Conservation (phyloP, 2,329 filamentous ascomycete genomes). For the Remersonia thermophila region DNA sequence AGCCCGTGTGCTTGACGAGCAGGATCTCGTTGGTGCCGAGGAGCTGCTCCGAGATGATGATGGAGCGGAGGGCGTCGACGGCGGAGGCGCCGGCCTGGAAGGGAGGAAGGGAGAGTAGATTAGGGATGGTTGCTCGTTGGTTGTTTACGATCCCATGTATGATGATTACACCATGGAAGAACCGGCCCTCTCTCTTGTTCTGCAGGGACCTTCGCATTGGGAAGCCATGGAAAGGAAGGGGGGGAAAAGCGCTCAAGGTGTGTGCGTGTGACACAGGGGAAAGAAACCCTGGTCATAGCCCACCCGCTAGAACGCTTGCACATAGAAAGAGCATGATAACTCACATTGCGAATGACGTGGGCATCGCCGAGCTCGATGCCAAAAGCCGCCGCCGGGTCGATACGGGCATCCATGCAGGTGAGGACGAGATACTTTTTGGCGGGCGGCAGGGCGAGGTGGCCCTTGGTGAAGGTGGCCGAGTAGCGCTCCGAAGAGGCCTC, state of each 20-base stretch:
- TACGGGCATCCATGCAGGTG: conserved; percentile 73
- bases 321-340: no score
- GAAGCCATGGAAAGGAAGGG: no score
- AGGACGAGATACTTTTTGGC: conserved; percentile 58
- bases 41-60: conserved; percentile 69
- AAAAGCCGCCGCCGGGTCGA: conserved; percentile 55
- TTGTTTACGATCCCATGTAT: no score
- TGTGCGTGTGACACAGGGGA: no score
- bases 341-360: conserved; percentile 60
- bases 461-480: conserved; percentile 44
- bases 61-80: conserved; percentile 56
- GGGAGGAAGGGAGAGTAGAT: neutral
- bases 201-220: no score
- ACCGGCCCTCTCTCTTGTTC: no score
- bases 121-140: no score
- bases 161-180: no score
- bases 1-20: conserved; percentile 62
- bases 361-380: conserved; percentile 63
- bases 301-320: no score
- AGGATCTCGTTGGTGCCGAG: conserved; percentile 65
- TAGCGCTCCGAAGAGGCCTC: conserved; percentile 19
- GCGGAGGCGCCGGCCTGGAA: conserved; percentile 48
- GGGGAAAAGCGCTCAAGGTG: no score
- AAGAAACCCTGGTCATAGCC: no score
- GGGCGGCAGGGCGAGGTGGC: conserved; percentile 54